Evolutionary conservation across 2,329 filamentous ascomycete genomes (phyloP), one percentile per base, ranked within the genome.

Genomic region (Escovopsis sp.): DNA sequence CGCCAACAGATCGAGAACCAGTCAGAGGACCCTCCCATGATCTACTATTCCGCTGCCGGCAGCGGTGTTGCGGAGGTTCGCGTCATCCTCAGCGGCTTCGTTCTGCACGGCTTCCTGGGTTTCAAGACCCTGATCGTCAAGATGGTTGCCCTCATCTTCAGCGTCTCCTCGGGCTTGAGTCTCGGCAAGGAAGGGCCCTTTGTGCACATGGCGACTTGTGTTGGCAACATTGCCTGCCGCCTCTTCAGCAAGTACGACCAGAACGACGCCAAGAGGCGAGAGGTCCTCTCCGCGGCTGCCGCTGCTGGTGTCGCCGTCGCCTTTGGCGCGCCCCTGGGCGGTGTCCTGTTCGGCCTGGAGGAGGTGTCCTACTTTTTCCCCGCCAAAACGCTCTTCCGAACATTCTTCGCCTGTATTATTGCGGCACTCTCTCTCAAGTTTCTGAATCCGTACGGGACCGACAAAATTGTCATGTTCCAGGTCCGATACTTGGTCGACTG

Each of bases 301-400:
- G 87, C 89, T 0, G 86, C 86, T 41, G 89, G 89, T 57, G 86
- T 96, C 5, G 84, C 88, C 10, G 89, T 96, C 29, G 89, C 89
- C 11, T 96, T 96, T 57, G 89, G 89, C 32, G 87, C 89, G 1
- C 89, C 89, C 35, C 56, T 78, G 0, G 86, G 87, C 8, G 89
- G 89, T 40, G 87, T 95, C 2, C 70, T 96, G 3, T 96, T 96
- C 60, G 87, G 86, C 30, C 63, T 96, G 27, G 91, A 98, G 61
- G 91, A 96, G 70, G 88, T 96, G 47, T 78, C 84, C 51, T 96
- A 96, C 61, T 96, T 96, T 61, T 96, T 96, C 58, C 89, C 91
- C 0, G 86, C 89, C 6, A 96, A 98, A 65, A 96, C 89, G 0
- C 72, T 98, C 8, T 98, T 98, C 66, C 72, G 91, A 41, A 96